Evolutionary conservation across 495 filamentous ascomycete genomes (phyloP).

Genomic region (Daldinia grandis): DNA sequence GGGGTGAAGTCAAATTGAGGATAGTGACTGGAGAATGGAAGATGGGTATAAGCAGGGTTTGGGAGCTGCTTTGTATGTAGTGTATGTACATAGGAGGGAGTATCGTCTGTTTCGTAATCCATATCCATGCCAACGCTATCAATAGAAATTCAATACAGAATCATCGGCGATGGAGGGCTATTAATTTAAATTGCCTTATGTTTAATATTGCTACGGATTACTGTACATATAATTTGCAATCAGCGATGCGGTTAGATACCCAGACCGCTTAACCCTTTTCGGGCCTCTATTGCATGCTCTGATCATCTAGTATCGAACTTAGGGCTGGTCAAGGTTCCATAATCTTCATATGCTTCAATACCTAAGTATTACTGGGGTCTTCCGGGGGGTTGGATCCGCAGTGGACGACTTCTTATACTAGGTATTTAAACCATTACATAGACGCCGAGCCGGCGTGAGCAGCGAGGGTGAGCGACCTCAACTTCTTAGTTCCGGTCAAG

Average conservation of each 20-base stretch:
- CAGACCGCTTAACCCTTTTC: neutral
- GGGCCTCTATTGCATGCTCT: neutral
- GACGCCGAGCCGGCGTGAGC: conserved; percentile 22
- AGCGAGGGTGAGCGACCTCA: conserved; percentile 22
- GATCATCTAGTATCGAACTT: neutral
- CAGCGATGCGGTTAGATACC: neutral
- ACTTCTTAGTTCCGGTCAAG: conserved; percentile 2
- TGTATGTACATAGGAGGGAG: no score
- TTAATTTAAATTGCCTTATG: neutral
- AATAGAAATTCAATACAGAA: neutral
- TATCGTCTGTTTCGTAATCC: neutral
- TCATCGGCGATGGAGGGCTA: neutral
- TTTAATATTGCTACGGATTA: neutral
- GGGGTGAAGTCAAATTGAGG: neutral
- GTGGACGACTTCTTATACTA: neutral
- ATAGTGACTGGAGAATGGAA: neutral
- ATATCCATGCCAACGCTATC: neutral
- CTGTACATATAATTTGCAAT: neutral
- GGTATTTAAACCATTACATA: conserved; percentile 26
- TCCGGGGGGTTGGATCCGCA: neutral
- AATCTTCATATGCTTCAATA: neutral
- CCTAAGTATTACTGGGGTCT: neutral
- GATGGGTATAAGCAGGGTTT: neutral
- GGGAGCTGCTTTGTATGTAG: no score
- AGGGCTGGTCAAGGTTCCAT: neutral